These are phyloP conservation scores for Calonectria honghensis DNA, from an alignment of 2,329 filamentous ascomycete genomes.

Conservation along the genomic window DNA sequence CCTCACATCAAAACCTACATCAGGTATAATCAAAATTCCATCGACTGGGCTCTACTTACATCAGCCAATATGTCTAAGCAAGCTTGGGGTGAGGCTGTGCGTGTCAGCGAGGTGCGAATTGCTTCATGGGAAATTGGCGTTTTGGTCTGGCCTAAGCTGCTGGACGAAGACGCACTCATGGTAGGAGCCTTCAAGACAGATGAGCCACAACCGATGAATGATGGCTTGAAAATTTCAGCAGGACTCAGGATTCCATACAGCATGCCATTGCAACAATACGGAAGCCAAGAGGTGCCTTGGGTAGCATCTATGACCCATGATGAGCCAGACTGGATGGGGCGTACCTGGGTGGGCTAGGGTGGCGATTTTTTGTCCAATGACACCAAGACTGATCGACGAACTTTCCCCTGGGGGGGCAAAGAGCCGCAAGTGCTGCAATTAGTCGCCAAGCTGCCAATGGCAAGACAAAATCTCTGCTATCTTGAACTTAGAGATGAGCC, in stretches of 20 bases:
- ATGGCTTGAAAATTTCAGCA: constrained; percentile 66
- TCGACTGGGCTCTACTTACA: constrained; percentile 91
- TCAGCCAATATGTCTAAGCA: constrained; percentile 95
- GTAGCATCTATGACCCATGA: constrained; percentile 77
- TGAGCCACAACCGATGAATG: constrained; percentile 61
- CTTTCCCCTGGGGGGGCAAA: constrained; percentile 7
- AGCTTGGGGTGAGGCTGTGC: constrained; percentile 85
- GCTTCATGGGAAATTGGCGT: constrained; percentile 91
- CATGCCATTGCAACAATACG: constrained; percentile 82
- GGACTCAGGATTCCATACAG: constrained; percentile 90
- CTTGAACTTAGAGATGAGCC: constrained; percentile 5
- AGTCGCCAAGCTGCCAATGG: constrained; percentile 20
- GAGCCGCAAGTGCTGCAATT: constrained; percentile 23
- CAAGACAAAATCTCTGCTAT: constrained; percentile 26
- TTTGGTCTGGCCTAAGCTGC: constrained; percentile 83
- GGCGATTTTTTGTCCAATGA: constrained; percentile 31
- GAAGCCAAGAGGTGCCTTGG: constrained; percentile 81
- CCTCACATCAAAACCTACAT: constrained; percentile 95
- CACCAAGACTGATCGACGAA: not conserved
- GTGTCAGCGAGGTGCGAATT: constrained; percentile 78
- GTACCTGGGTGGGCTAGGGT: constrained; percentile 58
- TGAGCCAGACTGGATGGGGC: constrained; percentile 77
- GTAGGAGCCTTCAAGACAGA: constrained; percentile 80
- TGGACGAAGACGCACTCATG: constrained; percentile 74
- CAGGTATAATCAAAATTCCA: constrained; percentile 72